These are phyloP conservation scores for Botrytis galanthina DNA, from an alignment of 2,329 filamentous ascomycete genomes.

Conservation along the genomic window DNA sequence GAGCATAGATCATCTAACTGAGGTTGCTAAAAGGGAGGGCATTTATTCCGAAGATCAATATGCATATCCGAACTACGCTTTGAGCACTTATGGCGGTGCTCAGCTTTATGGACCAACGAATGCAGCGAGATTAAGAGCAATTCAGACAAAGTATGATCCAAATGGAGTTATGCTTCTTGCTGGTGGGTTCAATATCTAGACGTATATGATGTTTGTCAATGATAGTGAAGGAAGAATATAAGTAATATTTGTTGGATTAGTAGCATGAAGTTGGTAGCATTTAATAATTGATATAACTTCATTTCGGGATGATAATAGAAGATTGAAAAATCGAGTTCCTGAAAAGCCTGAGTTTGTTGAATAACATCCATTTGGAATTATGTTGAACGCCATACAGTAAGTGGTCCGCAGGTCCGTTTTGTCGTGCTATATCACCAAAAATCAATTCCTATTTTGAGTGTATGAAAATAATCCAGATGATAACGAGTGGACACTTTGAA, in stretches of 20 bases:
- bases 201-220: neutral
- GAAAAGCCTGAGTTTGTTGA: neutral
- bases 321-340: neutral
- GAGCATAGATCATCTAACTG: slow-evolving; percentile 31
- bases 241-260: neutral
- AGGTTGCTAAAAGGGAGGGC: slow-evolving; percentile 35
- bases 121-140: slow-evolving; percentile 30
- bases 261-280: neutral
- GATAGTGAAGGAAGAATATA: neutral
- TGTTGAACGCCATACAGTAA: neutral
- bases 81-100: slow-evolving; percentile 25
- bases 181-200: slow-evolving; percentile 24
- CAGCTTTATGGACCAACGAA: slow-evolving; percentile 39
- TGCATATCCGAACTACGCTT: slow-evolving; percentile 29
- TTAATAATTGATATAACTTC: neutral
- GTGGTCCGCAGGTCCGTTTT: neutral
- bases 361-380: neutral
- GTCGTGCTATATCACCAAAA: neutral
- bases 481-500: neutral
- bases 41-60: slow-evolving; percentile 33
- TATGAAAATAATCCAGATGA: neutral
- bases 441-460: neutral
- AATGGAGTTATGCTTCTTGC: slow-evolving; percentile 33
- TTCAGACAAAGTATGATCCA: slow-evolving; percentile 33
- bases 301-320: neutral